These are phyloP conservation scores for Cynanchum wilfordii DNA, from an alignment of 257 asterid species.

Conservation along the genomic window DNA sequence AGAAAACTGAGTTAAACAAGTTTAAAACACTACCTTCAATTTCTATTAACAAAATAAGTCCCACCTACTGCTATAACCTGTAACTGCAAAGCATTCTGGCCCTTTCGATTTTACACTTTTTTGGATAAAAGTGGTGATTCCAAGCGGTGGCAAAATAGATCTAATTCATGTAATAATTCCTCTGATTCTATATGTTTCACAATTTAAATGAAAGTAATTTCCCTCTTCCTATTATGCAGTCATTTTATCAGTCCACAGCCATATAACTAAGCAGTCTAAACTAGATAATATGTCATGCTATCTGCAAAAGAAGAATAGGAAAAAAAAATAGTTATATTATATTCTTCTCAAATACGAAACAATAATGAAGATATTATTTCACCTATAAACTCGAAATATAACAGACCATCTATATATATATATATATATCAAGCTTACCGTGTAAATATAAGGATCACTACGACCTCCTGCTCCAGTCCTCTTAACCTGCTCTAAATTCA, in stretches of 20 bases:
- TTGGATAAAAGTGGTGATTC: not conserved
- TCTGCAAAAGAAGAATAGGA: slow-evolving; percentile 17
- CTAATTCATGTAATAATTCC: not conserved
- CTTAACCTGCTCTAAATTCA: slow-evolving; percentile 64
- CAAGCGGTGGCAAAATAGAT: not conserved
- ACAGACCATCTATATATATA: not conserved
- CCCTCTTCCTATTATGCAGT: not conserved
- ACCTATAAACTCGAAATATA: not conserved
- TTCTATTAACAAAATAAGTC: not conserved
- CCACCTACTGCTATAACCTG: not conserved
- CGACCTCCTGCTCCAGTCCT: slow-evolving; percentile 93
- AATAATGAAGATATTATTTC: too few relatives aligned
- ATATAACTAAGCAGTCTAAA: not conserved
- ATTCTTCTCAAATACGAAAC: not conserved
- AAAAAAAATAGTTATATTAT: not conserved
- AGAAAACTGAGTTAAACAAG: not conserved
- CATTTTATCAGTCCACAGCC: not conserved
- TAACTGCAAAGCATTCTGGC: not conserved
- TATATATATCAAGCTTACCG: slow-evolving; percentile 33
- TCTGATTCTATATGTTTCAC: not conserved
- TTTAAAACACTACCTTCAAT: not conserved
- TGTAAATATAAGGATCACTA: slow-evolving; percentile 70
- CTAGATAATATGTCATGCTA: slow-evolving; percentile 17
- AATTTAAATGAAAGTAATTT: not conserved
- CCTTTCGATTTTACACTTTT: not conserved